Evolutionary conservation across 306 rosid species (phyloP).

Genomic region (Echinosophora koreensis): DNA sequence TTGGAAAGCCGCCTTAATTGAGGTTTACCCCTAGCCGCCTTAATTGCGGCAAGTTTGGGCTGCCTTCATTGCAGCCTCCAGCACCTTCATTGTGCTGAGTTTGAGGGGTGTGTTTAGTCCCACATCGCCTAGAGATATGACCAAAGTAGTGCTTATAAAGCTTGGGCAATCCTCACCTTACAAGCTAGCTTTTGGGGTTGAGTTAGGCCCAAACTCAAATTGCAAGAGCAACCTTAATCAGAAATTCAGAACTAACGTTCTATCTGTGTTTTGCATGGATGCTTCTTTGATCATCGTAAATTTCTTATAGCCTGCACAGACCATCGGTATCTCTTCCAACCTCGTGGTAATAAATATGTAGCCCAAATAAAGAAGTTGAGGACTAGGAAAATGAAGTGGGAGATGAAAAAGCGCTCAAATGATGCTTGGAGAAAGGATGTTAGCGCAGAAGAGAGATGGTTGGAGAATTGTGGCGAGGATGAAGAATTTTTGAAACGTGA

Average conservation of each 20-base stretch:
- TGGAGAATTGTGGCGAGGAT: conserved; percentile 99
- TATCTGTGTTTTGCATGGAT: conserved; percentile 66
- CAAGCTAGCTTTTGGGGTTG: too few species aligned
- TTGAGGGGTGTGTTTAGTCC: too few species aligned
- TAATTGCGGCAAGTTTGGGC: too few species aligned
- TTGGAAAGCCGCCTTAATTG: too few species aligned
- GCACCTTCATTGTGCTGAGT: too few species aligned
- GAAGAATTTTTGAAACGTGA: conserved; percentile 99
- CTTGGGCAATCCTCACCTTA: too few species aligned
- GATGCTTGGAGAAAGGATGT: conserved; percentile 86
- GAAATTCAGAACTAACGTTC: conserved; percentile 38
- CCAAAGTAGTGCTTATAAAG: too few species aligned
- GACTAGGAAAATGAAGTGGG: conserved; percentile 90
- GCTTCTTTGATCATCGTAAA: conserved; percentile 96
- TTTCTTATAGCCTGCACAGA: conserved; percentile 99
- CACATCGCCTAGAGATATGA: too few species aligned
- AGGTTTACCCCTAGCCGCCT: too few species aligned
- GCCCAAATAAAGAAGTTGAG: conserved; percentile 76
- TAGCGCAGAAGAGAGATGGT: conserved; percentile 95
- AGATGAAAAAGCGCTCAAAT: conserved; percentile 78
- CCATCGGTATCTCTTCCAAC: conserved; percentile 89
- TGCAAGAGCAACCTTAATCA: too few species aligned
- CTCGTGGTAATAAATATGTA: conserved; percentile 75
- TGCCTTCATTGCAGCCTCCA: too few species aligned
- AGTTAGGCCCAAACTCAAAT: too few species aligned